These are phyloP conservation scores for Cadophora sp. DNA, from an alignment of 2,329 filamentous ascomycete species.

Conservation along the genomic window DNA sequence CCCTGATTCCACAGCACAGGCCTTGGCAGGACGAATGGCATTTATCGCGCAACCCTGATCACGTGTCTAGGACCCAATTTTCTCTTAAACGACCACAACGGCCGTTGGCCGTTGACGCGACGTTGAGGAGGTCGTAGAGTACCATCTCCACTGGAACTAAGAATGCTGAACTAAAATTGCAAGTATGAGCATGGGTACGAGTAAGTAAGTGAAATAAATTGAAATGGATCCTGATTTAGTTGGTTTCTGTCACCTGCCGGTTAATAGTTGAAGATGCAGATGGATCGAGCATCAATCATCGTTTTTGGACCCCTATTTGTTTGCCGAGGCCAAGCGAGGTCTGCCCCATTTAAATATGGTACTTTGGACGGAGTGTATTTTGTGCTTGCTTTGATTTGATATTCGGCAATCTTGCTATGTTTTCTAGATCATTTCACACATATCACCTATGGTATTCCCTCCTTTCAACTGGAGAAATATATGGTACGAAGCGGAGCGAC, in stretches of 20 bases:
- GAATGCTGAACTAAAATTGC: not conserved
- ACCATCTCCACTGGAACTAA: not conserved
- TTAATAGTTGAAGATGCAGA: not conserved
- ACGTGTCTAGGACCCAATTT: constrained; percentile 16
- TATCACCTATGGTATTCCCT: too few relatives aligned
- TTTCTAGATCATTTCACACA: too few relatives aligned
- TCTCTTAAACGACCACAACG: too few relatives aligned
- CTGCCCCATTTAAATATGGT: not conserved
- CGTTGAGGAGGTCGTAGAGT: not conserved
- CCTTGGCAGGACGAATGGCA: constrained; percentile 27
- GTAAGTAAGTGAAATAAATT: not conserved
- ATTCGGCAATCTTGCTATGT: too few relatives aligned
- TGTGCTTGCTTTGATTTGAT: not conserved
- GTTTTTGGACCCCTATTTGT: constrained; percentile 1
- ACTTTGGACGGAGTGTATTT: not conserved
- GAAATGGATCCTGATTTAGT: not conserved
- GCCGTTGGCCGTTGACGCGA: too few relatives aligned
- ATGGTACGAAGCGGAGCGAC: too few relatives aligned
- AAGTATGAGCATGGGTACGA: not conserved
- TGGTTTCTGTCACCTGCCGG: not conserved
- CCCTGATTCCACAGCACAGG: constrained; percentile 6
- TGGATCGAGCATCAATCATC: not conserved
- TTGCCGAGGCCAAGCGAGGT: constrained; percentile 1
- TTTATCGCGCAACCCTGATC: constrained; percentile 27
- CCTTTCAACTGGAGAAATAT: too few relatives aligned